A percentile compares a stretch with the other conserved stretches of the same genome.
These are phyloP conservation scores for Reutealis trisperma DNA, from an alignment of 345 rosid genomes.

Conservation along the genomic window DNA sequence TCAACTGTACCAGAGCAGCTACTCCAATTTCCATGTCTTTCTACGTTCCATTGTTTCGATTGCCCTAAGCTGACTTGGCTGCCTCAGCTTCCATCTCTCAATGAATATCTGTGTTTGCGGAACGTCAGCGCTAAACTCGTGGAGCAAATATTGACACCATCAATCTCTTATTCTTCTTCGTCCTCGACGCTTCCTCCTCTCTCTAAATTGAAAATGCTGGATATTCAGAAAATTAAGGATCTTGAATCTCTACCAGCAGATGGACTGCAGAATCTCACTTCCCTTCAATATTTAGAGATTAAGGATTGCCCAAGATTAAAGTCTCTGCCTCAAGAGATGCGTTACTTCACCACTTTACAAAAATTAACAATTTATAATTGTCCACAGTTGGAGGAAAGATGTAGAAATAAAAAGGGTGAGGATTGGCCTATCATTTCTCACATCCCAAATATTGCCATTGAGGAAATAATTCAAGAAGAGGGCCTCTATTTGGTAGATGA, in stretches of 20 bases:
- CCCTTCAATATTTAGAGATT: neutral
- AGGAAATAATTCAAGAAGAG: neutral
- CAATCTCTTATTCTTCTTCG: too few relatives aligned
- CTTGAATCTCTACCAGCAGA: constrained; percentile 14
- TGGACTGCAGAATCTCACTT: constrained; percentile 7
- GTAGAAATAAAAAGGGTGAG: neutral
- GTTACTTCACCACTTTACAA: neutral
- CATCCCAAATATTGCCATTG: constrained; percentile 7
- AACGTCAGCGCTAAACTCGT: neutral
- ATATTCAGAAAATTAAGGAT: neutral
- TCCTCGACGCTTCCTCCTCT: neutral
- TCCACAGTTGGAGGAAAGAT: neutral
- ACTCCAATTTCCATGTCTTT: too few relatives aligned
- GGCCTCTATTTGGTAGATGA: too few relatives aligned
- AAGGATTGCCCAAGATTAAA: neutral
- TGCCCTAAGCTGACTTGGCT: neutral
- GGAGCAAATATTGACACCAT: neutral
- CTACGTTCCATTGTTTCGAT: too few relatives aligned
- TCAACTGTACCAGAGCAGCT: too few relatives aligned
- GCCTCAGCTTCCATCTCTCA: constrained; percentile 20
- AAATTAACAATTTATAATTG: neutral
- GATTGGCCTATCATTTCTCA: constrained; percentile 24
- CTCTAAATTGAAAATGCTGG: neutral
- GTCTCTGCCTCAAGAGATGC: neutral
- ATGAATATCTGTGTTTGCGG: neutral